A percentile compares a stretch with the other conserved stretches of the same genome.
Conservation (phyloP, 176 grass and related monocot species). For the Musa acuminata region DNA sequence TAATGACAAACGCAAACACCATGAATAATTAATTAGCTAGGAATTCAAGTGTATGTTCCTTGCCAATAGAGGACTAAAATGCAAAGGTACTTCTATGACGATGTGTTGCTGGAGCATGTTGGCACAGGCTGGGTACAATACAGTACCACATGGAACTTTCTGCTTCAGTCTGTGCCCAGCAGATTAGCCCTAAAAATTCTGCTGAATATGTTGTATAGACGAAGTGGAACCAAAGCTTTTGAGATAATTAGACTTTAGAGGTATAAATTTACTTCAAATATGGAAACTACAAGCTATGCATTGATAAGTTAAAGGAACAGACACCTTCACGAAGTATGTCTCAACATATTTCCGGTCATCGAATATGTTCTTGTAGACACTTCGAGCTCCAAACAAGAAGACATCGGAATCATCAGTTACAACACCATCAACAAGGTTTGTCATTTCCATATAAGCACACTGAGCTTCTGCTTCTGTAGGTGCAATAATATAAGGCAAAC, state of each 20-base stretch:
- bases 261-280: neutral
- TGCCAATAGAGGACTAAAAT: neutral
- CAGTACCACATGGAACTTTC: neutral
- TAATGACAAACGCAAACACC: neutral
- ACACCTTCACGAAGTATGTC: constrained; percentile 97
- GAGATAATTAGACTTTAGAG: neutral
- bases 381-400: constrained; percentile 89
- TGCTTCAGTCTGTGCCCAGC: neutral
- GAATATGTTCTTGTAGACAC: constrained; percentile 98
- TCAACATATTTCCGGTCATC: constrained; percentile 98
- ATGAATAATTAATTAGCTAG: neutral
- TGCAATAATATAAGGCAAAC: constrained; percentile 97
- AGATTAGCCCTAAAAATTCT: neutral
- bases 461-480: constrained; percentile 94
- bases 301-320: constrained; percentile 13
- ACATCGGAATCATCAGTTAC: constrained; percentile 99
- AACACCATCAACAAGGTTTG: constrained; percentile 86
- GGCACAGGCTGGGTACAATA: neutral
- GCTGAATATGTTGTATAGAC: neutral
- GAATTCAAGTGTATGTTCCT: neutral
- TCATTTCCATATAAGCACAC: constrained; percentile 97
- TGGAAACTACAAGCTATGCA: neutral
- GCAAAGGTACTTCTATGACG: neutral
- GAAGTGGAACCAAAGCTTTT: neutral
- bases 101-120: neutral